Conservation (phyloP, 192 early-diverging fungal genomes). For the Pilobolus umbonatus region DNA sequence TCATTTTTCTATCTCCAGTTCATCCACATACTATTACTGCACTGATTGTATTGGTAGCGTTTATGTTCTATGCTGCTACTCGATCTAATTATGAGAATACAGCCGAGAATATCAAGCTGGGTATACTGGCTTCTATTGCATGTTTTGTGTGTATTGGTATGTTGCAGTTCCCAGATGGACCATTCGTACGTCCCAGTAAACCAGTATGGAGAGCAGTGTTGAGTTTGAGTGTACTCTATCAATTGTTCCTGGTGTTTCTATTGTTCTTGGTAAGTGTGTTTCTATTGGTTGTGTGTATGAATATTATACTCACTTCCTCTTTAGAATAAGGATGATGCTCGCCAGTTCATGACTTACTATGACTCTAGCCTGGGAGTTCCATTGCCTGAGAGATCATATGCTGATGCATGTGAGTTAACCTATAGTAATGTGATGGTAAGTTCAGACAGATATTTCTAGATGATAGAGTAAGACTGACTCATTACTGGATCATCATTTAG, state of each 20-base stretch:
- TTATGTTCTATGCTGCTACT: constrained; percentile 53
- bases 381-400: constrained; percentile 91
- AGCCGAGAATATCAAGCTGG: constrained; percentile 48
- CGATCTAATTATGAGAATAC: constrained; percentile 47
- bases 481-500: constrained; percentile 25
- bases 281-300: not conserved
- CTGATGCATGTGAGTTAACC: constrained; percentile 81
- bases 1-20: constrained; percentile 38
- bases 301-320: not conserved
- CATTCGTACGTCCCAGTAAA: constrained; percentile 89
- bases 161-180: constrained; percentile 89
- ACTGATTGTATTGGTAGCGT: constrained; percentile 40
- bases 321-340: constrained; percentile 82
- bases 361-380: constrained; percentile 75
- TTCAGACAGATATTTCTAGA: not conserved
- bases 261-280: constrained; percentile 75
- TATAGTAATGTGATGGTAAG: constrained; percentile 66
- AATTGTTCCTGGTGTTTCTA: constrained; percentile 84
- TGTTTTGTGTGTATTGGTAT: constrained; percentile 79
- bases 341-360: constrained; percentile 72
- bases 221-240: constrained; percentile 80
- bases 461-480: not conserved
- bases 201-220: constrained; percentile 90
- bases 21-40: constrained; percentile 54
- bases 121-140: constrained; percentile 41